These are phyloP conservation scores for Saccharomycopsis oosterbeekiorum DNA, from an alignment of 805 yeast genomes.

Conservation along the genomic window DNA sequence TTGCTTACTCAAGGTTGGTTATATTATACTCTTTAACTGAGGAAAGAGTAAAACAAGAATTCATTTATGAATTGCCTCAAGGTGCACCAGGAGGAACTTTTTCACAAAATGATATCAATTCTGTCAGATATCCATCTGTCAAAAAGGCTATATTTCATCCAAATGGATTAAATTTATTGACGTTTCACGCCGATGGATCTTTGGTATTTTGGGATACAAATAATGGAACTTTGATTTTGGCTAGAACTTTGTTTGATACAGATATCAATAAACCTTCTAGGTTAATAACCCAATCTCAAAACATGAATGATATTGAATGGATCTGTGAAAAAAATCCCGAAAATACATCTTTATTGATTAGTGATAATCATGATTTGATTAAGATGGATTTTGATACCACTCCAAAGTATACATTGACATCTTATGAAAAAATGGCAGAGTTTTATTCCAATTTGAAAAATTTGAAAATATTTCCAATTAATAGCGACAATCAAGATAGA, in stretches of 20 bases:
- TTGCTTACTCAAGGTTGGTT: constrained; percentile 63
- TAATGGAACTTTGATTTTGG: constrained; percentile 62
- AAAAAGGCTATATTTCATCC: constrained; percentile 77
- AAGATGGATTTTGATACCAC: constrained; percentile 72
- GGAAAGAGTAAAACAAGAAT: constrained; percentile 39
- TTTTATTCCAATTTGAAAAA: constrained; percentile 56
- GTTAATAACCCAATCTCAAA: constrained; percentile 19
- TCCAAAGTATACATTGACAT: constrained; percentile 68
- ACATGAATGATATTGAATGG: constrained; percentile 47
- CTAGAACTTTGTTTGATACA: constrained; percentile 60
- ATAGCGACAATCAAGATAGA: constrained; percentile 34
- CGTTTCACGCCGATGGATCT: constrained; percentile 75
- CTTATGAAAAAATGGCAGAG: constrained; percentile 73
- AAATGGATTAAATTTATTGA: constrained; percentile 74
- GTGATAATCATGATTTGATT: constrained; percentile 41
- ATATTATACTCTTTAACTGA: constrained; percentile 56
- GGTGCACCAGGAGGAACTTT: constrained; percentile 67
- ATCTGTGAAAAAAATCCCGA: constrained; percentile 73
- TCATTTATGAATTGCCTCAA: constrained; percentile 53
- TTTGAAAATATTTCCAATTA: constrained; percentile 47
- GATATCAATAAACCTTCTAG: constrained; percentile 44
- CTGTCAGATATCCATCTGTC: constrained; percentile 32
- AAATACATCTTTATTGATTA: constrained; percentile 58
- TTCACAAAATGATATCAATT: constrained; percentile 18
- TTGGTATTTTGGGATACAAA: constrained; percentile 89